phyloP scores from a whole-genome alignment of 2,329 filamentous ascomycete species.

The Ophiostoma ulmi region DNA sequence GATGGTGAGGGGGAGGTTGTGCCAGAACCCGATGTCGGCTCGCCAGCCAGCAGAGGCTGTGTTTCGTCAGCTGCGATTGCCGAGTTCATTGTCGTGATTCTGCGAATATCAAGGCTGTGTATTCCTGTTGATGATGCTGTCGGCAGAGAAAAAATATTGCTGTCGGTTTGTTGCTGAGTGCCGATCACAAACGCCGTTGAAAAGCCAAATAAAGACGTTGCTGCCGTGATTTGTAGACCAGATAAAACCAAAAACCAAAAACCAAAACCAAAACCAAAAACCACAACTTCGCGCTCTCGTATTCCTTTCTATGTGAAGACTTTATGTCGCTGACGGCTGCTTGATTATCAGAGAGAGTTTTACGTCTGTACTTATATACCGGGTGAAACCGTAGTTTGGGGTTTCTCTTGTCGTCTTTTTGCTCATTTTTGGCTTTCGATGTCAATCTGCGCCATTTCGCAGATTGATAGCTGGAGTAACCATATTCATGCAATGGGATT shows the following conservation, averaged over 20 bases:
- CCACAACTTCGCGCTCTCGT: not conserved
- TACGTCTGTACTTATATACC: not conserved
- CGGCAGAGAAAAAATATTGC: not conserved
- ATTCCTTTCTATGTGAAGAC: not conserved
- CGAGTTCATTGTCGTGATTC: not conserved
- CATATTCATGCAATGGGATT: not conserved
- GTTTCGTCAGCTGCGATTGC: slow-evolving; percentile 21
- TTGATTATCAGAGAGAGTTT: not conserved
- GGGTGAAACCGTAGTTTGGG: not conserved
- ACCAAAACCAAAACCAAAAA: not conserved
- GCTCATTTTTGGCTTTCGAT: slow-evolving; percentile 2
- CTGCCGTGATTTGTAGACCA: not conserved
- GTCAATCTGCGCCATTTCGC: slow-evolving; percentile 9
- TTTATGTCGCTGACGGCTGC: not conserved
- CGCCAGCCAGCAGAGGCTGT: slow-evolving; percentile 22
- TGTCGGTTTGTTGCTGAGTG: not conserved
- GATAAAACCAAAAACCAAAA: not conserved
- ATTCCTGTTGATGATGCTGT: not conserved
- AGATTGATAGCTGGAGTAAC: not conserved
- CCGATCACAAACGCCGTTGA: too few relatives aligned
- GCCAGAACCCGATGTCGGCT: not conserved
- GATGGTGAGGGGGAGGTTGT: not conserved
- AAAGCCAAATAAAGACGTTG: not conserved
- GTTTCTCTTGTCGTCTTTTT: not conserved
- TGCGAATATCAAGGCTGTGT: not conserved